Conservation (phyloP, 371 early-diverging fungal genomes). For the Capniomyces stellatus region DNA sequence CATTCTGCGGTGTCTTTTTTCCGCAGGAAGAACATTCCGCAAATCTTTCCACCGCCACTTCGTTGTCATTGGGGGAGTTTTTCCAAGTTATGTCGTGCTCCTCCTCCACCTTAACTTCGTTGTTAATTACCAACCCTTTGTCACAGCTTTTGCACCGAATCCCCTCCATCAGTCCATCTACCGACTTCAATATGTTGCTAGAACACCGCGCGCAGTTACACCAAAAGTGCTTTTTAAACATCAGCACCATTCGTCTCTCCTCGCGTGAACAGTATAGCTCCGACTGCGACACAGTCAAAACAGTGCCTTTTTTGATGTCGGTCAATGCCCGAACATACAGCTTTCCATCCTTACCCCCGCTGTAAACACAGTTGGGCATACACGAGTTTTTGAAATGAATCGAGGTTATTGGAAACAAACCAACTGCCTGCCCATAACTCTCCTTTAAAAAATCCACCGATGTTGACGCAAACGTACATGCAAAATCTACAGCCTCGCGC, state of each 20-base stretch:
- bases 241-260: conserved; percentile 38
- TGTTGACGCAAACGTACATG: conserved; percentile 45
- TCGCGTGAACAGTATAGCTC: conserved; percentile 45
- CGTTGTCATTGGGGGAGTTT: no score
- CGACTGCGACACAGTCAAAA: conserved; percentile 39
- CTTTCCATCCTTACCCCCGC: conserved; percentile 31
- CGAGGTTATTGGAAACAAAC: conserved; percentile 40
- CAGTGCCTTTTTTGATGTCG: conserved; percentile 32
- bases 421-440: conserved; percentile 35
- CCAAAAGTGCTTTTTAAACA: conserved; percentile 41
- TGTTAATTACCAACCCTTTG: conserved; percentile 31
- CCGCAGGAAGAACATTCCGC: conserved; percentile 22
- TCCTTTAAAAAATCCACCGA: conserved; percentile 34
- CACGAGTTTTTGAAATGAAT: conserved; percentile 47
- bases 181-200: conserved; percentile 33
- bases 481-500: conserved; percentile 34
- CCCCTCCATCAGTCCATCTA: conserved; percentile 45
- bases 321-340: conserved; percentile 37
- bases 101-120: conserved; percentile 5
- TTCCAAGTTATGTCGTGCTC: not conserved
- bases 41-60: conserved; percentile 27
- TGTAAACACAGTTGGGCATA: conserved; percentile 43
- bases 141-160: conserved; percentile 36
- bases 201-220: conserved; percentile 50
- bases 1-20: conserved; percentile 18